These are phyloP conservation scores for Rhodotorula paludigena DNA, from an alignment of 768 basidiomycete species.

Conservation along the genomic window DNA sequence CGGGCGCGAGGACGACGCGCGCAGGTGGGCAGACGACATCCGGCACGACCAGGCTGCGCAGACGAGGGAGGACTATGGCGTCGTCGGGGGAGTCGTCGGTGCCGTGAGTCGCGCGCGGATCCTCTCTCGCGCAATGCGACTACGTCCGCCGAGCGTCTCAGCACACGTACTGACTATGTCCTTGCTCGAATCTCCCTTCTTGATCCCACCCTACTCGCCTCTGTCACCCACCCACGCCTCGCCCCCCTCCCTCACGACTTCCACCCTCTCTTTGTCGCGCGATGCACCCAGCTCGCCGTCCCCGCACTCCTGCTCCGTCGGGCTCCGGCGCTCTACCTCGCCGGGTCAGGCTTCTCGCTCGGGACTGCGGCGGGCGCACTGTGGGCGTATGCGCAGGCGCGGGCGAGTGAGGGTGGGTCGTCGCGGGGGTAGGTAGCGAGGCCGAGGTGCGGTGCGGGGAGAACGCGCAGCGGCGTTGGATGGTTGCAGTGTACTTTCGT, in stretches of 20 bases:
- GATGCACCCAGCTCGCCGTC: not conserved
- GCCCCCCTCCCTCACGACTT: not conserved
- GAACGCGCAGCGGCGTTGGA: too few species aligned
- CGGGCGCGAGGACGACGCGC: not conserved
- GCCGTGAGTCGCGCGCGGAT: not conserved
- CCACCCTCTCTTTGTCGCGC: too few species aligned
- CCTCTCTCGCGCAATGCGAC: not conserved
- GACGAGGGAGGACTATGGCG: constrained; percentile 19
- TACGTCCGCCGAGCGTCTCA: too few species aligned
- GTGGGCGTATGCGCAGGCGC: too few species aligned
- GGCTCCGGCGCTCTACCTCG: constrained; percentile 1
- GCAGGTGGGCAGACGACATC: not conserved
- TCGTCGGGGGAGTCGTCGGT: constrained; percentile 10
- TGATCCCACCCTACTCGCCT: not conserved
- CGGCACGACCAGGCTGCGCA: not conserved
- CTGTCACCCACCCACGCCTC: too few species aligned
- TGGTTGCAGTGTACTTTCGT: too few species aligned
- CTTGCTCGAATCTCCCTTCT: not conserved
- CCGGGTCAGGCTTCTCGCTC: constrained; percentile 2
- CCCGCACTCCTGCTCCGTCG: constrained; percentile 15
- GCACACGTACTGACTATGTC: too few species aligned
- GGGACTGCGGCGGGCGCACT: constrained; percentile 9
- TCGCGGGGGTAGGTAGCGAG: too few species aligned
- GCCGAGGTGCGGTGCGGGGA: too few species aligned
- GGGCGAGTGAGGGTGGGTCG: too few species aligned